Evolutionary conservation across 768 basidiomycete species (phyloP), one percentile per base, ranked within the genome.

Genomic region (Phylloporus arenicola): DNA sequence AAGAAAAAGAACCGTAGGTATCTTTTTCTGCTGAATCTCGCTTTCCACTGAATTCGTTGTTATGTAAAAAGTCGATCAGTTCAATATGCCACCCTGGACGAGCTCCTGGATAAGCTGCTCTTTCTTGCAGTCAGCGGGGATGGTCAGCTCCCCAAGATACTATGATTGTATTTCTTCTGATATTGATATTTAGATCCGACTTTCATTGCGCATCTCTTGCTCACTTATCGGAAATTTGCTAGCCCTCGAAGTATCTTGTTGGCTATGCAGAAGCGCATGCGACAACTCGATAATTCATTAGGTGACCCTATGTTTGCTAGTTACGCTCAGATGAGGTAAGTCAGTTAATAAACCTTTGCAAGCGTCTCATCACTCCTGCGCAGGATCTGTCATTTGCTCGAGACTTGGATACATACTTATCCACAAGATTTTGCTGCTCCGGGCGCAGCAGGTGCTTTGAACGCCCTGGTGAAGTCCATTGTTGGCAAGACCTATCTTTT

Each of bases 181-280:
- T 24, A 6, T 37, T 29, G 48, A 27, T 48, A 43, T 52, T 9
- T 48, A 92, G 90, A 92, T 64, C 79, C 86, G 12, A 77, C 80
- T 5, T 92, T 82, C 62, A 80, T 89, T 27, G 79, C 80, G 3
- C 83, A 90, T 65, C 92, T 93, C 66, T 72, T 93, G 42, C 77
- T 92, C 34, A 89, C 88, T 8, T 92, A 88, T 62, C 84, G 90
- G 30, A 76, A 88, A 51, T 93, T 92, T 64, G 79, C 88, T 34
- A 84, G 78, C 30, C 89, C 90, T 8, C 80, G 90, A 37, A 84
- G 77, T 51, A 71, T 93, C 16, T 72, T 93, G n/a, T 73, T 91
- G 40, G 85, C 88, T 6, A 89, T 93, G 85, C 87, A 91, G 67
- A 87, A 89, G 62, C 82, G 88, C 42, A 85, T 92, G 79, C 80